Base-by-base conservation (phyloP, 306 rosid genomes). In the Prunus kanzakura region DNA sequence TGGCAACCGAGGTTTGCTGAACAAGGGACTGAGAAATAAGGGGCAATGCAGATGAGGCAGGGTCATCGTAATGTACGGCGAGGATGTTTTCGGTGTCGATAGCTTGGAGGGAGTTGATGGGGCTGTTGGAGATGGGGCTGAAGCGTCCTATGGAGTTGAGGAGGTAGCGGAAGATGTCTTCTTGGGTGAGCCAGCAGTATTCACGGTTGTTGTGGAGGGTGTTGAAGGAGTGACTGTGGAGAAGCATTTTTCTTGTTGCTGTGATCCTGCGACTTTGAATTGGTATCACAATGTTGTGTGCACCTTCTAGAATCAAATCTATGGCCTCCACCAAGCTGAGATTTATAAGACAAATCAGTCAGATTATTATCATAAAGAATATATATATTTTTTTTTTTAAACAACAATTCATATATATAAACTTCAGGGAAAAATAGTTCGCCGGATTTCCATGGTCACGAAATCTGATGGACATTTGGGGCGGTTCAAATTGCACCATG, bases 161-260 rank as follows among this genome's bases (percentile, higher is more conserved):
- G 18, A 95, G 98, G 80, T 83, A 86, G 23, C 99, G 92, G 68
- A 95, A 82, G 29, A 95, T 67, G 70, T 95, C 98, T 82, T 95
- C 99, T 64, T 89, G 96, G n/a, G 89, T 81, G 50, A 95, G 81
- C 97, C 99, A 95, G 80, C 99, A 92, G 71, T 87, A 95, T 45
- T 78, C 80, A 2, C 23, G 79, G 38, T 74, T 67, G 72, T 87
- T 78, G 77, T 90, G 92, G n/a, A 73, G 16, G 3, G 80, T 71
- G 14, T 86, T 85, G 49, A 70, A 52, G 62, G 60, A 69, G n/a
- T 73, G 3, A 46, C 60, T 72, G 41, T 82, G 63, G 4, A 66
- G 38, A 3, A 77, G 82, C 81, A 27, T 85, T 18, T 62, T 84
- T 72, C 81, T 84, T 54, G 82, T 30, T 15, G 62, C 41, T 9